Percentiles rank a stretch among this genome's conserved stretches.
Evolutionary conservation across 371 early-diverging fungal genomes (phyloP).

Genomic region (Mucor plumbeus): DNA sequence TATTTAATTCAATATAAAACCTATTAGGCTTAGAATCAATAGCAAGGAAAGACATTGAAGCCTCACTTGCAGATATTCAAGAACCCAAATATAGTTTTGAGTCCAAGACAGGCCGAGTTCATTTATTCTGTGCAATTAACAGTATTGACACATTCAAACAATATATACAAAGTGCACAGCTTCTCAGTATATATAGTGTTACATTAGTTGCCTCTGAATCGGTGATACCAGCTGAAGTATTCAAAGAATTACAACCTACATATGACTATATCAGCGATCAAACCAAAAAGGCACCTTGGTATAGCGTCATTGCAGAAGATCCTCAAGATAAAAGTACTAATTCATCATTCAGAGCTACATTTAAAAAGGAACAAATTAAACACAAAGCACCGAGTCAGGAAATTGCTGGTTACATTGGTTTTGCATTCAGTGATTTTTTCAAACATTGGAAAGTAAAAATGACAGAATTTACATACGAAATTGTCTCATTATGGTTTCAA

Average conservation of each 20-base stretch:
- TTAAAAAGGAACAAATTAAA: conserved; percentile 38
- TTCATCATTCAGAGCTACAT: conserved; percentile 44
- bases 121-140: conserved; percentile 18
- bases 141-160: conserved; percentile 7
- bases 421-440: conserved; percentile 28
- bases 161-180: conserved; percentile 11
- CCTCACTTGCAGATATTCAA: conserved; percentile 12
- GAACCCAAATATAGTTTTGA: conserved; percentile 16
- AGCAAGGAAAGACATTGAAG: conserved; percentile 31
- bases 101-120: conserved; percentile 37
- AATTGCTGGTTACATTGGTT: conserved; percentile 42
- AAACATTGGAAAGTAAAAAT: conserved; percentile 48
- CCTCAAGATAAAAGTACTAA: conserved; percentile 8
- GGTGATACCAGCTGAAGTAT: conserved; percentile 22
- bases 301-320: conserved; percentile 5
- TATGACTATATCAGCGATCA: conserved; percentile 25
- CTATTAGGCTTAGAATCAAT: conserved; percentile 36
- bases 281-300: conserved; percentile 28
- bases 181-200: conserved; percentile 32
- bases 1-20: not conserved
- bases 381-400: conserved; percentile 33
- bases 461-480: conserved; percentile 39
- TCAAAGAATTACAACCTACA: conserved; percentile 28
- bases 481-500: conserved; percentile 34
- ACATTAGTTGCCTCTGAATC: conserved; percentile 32